These are phyloP conservation scores for Medicago truncatula DNA, from an alignment of 306 rosid genomes.

Conservation along the genomic window MtrunA17r5.0-ANR NC_053049.1:44084001-44084500, in stretches of 20 bases:
- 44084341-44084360: background rate
- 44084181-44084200: constrained; percentile 69
- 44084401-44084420: constrained; percentile 68
- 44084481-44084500: constrained; percentile 31
- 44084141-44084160: constrained; percentile 89
- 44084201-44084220: constrained; percentile 59
- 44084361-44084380: background rate
- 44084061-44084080: background rate
- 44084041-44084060: no score
- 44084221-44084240: constrained; percentile 70
- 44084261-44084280: constrained; percentile 56
- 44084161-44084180: constrained; percentile 83
- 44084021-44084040: no score
- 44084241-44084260: constrained; percentile 71
- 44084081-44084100: constrained; percentile 4
- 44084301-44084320: constrained; percentile 91
- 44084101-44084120: background rate
- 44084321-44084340: constrained; percentile 48
- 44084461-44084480: constrained; percentile 61
- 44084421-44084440: constrained; percentile 57
- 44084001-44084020: no score
- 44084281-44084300: constrained; percentile 73
- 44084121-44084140: constrained; percentile 40
- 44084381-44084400: constrained; percentile 48
- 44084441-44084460: constrained; percentile 57